Evolutionary conservation across 2,329 filamentous ascomycete genomes (phyloP).

Genomic region (Thelonectria blattea): DNA sequence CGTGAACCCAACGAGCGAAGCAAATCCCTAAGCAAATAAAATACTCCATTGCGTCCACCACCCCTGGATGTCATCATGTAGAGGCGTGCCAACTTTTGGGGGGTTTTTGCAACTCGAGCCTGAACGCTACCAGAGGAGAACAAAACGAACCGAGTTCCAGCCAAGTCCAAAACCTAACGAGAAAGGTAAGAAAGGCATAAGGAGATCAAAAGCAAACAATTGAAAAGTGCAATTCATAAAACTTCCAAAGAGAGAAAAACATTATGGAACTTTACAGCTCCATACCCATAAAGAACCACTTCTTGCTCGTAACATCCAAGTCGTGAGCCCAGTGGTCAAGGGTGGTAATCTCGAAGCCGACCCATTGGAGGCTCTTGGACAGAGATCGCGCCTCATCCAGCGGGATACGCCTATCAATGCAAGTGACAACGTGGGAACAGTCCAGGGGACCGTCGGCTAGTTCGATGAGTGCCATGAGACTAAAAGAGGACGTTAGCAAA

Average conservation of each 20-base stretch:
- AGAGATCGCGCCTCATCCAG: conserved; percentile 68
- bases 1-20: conserved; percentile 14
- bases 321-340: conserved; percentile 75
- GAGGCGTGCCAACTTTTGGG: conserved; percentile 25
- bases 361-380: conserved; percentile 88
- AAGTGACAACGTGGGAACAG: conserved; percentile 80
- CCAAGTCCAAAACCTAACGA: conserved; percentile 22
- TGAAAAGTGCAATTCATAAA: conserved; percentile 10
- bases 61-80: conserved; percentile 22
- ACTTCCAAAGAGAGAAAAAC: conserved; percentile 25
- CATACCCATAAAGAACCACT: conserved; percentile 89
- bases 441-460: conserved; percentile 78
- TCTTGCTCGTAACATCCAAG: conserved; percentile 71
- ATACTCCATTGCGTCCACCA: conserved; percentile 26
- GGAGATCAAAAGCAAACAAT: not conserved
- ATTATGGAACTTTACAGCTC: conserved; percentile 72
- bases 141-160: not conserved
- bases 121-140: conserved; percentile 20
- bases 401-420: conserved; percentile 75
- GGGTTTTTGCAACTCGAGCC: conserved; percentile 31
- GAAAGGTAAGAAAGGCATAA: conserved; percentile 10
- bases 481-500: conserved; percentile 42
- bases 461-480: conserved; percentile 89
- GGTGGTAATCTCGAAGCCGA: conserved; percentile 84
- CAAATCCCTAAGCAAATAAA: conserved; percentile 6